phyloP scores from a whole-genome alignment of 2,329 filamentous ascomycete genomes.

The Pseudocercospora fijiensis region DNA sequence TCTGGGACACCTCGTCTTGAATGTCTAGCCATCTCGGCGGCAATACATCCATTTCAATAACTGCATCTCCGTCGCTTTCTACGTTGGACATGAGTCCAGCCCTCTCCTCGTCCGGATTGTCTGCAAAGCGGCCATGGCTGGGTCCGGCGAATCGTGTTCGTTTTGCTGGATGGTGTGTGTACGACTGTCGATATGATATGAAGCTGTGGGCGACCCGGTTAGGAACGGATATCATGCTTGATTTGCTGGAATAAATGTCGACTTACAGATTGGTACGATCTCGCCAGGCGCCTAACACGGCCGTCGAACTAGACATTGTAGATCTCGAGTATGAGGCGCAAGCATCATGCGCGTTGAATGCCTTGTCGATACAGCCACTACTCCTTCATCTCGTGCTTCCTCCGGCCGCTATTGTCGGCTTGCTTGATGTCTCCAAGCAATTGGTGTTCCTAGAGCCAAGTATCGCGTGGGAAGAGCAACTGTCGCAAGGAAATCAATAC shows the following conservation, averaged over 20 bases:
- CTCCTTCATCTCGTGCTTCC: conserved; percentile 8
- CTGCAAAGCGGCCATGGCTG: conserved; percentile 44
- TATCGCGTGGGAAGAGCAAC: background rate
- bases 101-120: conserved; percentile 56
- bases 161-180: conserved; percentile 84
- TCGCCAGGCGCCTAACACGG: conserved; percentile 65
- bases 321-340: conserved; percentile 10
- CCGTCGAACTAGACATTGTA: conserved; percentile 21
- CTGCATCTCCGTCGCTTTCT: conserved; percentile 75
- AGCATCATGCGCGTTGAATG: conserved; percentile 16
- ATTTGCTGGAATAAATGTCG: conserved; percentile 9
- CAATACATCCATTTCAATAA: conserved; percentile 97
- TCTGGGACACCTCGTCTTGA: conserved; percentile 86
- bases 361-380: conserved; percentile 10
- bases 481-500: background rate
- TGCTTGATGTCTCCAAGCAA: background rate
- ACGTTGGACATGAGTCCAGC: conserved; percentile 81
- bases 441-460: background rate
- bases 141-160: conserved; percentile 63
- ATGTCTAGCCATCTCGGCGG: conserved; percentile 95
- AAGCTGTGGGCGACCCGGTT: conserved; percentile 59
- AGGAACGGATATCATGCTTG: background rate
- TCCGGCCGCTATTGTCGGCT: conserved; percentile 12
- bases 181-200: conserved; percentile 98
- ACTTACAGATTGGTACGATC: conserved; percentile 96